phyloP scores from a whole-genome alignment of 164 flowering plant species.

The Pachysandra terminalis region DNA sequence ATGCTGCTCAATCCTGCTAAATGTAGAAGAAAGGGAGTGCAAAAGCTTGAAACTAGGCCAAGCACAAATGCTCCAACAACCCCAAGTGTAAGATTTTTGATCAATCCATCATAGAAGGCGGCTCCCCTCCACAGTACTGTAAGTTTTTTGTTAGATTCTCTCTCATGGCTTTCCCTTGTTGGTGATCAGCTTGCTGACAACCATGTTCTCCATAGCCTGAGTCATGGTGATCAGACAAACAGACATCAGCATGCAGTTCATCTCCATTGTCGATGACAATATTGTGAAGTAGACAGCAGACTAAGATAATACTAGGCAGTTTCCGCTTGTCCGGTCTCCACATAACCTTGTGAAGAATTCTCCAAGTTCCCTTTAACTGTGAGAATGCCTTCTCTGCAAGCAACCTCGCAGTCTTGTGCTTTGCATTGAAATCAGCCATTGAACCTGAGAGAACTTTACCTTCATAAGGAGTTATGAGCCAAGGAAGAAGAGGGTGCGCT shows the following conservation, averaged over 20 bases:
- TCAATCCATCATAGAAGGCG: not conserved
- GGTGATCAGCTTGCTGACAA: conserved; percentile 54
- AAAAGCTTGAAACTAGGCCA: too few species aligned
- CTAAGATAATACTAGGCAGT: conserved; percentile 83
- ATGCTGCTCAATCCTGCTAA: too few species aligned
- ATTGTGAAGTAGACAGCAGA: conserved; percentile 91
- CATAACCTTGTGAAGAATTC: conserved; percentile 91
- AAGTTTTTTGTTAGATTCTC: conserved; percentile 41
- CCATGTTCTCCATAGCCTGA: conserved; percentile 51
- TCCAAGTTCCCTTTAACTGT: conserved; percentile 85
- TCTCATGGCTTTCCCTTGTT: conserved; percentile 40
- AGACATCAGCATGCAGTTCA: conserved; percentile 44
- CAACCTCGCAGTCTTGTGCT: conserved; percentile 47
- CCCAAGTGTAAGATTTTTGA: too few species aligned
- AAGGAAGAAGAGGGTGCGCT: conserved; percentile 78
- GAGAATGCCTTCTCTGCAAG: conserved; percentile 67
- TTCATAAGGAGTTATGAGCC: conserved; percentile 79
- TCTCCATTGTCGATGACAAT: conserved; percentile 78
- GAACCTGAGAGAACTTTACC: conserved; percentile 24
- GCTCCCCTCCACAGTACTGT: conserved; percentile 1
- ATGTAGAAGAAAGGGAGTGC: too few species aligned
- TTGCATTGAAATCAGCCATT: conserved; percentile 37
- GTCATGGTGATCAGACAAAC: conserved; percentile 73
- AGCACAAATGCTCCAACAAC: too few species aligned
- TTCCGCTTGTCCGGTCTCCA: conserved; percentile 95